A percentile compares a stretch with the other conserved stretches of the same genome.
Evolutionary conservation across 2,329 filamentous ascomycete species (phyloP).

Genomic region (Calcarisporium arbuscula): DNA sequence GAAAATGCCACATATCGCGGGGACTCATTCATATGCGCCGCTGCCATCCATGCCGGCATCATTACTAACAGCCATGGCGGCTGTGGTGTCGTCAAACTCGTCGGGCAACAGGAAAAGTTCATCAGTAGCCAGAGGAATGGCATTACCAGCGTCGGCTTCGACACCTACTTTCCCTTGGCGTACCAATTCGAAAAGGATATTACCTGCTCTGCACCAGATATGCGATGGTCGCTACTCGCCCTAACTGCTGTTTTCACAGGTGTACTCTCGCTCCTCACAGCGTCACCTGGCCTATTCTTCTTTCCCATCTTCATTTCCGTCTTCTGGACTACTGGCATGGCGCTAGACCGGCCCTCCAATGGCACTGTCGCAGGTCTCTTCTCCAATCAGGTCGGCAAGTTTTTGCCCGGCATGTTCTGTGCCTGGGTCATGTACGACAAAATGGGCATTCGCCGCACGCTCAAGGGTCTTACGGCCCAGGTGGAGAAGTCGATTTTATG

Average conservation of each 20-base stretch:
- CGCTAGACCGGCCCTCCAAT: constrained; percentile 74
- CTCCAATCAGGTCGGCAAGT: constrained; percentile 71
- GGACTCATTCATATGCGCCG: constrained; percentile 80
- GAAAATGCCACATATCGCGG: constrained; percentile 65
- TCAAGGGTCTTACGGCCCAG: constrained; percentile 70
- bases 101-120: constrained; percentile 62
- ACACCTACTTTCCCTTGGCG: constrained; percentile 83
- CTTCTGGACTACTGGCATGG: constrained; percentile 86
- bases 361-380: constrained; percentile 63
- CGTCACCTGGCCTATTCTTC: constrained; percentile 75
- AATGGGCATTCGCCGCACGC: constrained; percentile 67
- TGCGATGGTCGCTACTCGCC: constrained; percentile 76
- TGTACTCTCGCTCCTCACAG: constrained; percentile 74
- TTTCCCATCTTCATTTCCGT: constrained; percentile 73
- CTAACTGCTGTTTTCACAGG: constrained; percentile 76
- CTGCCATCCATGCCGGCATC: constrained; percentile 78
- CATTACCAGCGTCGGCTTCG: constrained; percentile 71
- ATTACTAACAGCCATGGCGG: constrained; percentile 67
- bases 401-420: constrained; percentile 81
- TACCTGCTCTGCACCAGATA: constrained; percentile 64
- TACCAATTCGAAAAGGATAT: constrained; percentile 68
- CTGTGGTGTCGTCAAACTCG: constrained; percentile 71
- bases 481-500: constrained; percentile 86
- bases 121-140: constrained; percentile 60
- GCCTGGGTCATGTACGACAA: constrained; percentile 84